These are phyloP conservation scores for Esteya vermicola DNA, from an alignment of 2,329 filamentous ascomycete genomes.

Conservation along the genomic window DNA sequence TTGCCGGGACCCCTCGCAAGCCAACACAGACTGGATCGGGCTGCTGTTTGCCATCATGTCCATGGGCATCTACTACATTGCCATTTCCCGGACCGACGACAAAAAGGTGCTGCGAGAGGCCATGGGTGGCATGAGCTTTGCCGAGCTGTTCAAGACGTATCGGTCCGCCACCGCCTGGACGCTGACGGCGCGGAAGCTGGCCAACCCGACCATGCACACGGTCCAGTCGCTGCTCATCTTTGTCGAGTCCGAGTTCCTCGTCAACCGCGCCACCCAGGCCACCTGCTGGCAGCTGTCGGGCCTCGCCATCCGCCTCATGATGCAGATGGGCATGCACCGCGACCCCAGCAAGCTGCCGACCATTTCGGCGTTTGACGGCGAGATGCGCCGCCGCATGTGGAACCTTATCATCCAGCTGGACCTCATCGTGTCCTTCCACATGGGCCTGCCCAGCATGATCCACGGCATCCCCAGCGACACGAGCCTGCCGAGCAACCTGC, in stretches of 20 bases:
- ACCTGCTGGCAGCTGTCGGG: constrained; percentile 38
- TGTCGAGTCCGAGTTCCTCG: constrained; percentile 37
- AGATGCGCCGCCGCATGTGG: constrained; percentile 41
- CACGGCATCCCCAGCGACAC: constrained; percentile 50
- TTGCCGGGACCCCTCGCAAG: constrained; percentile 13
- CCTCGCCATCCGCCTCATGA: constrained; percentile 36
- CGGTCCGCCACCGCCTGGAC: constrained; percentile 36
- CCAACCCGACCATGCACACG: constrained; percentile 31
- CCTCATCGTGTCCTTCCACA: constrained; percentile 49
- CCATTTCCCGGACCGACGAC: constrained; percentile 26
- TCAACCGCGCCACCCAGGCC: constrained; percentile 35
- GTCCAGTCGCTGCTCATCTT: constrained; percentile 37
- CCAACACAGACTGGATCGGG: constrained; percentile 15
- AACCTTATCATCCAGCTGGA: constrained; percentile 44
- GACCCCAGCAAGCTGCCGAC: constrained; percentile 36
- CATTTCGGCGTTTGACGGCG: constrained; percentile 35
- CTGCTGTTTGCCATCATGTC: constrained; percentile 18
- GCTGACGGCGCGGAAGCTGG: constrained; percentile 34
- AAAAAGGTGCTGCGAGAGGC: constrained; percentile 8
- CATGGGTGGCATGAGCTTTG: constrained; percentile 16
- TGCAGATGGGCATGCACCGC: constrained; percentile 45
- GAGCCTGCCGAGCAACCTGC: constrained; percentile 43
- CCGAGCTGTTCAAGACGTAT: constrained; percentile 32
- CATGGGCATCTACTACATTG: constrained; percentile 26
- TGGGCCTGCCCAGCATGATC: constrained; percentile 54